Base-by-base conservation (phyloP, 306 rosid species). In the Cicer pinnatifidum region DNA sequence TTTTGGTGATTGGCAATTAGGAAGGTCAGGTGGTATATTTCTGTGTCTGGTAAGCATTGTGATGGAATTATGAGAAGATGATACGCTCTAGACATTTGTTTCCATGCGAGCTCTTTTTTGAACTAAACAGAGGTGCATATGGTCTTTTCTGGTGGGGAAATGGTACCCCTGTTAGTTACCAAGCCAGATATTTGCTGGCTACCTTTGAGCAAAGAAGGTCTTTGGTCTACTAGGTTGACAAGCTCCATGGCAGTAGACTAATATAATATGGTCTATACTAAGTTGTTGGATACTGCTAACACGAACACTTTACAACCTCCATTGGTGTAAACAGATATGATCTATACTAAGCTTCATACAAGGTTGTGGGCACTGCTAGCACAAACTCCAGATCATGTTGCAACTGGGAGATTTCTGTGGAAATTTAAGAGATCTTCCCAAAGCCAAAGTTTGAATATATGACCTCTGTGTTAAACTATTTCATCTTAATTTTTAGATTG, bases 401-500 rank as follows among this genome's bases (percentile, higher is more conserved):
- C 82, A 47, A 56, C 13, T 28, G 78, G 77, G 72, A 69, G 78
- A 79, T 59, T 81, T 75, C 67, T 75, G 51, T 76, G 65, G 80
- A 82, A 71, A 57, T 19, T 67, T 51, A 17, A 7, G 74, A 73
- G 73, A 69, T 77, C 41, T 57, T 70, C 83, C 23, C 75, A 47
- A 64, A 81, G 72, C 65, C 67, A 53, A 68, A 77, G 75, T 52
- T 73, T 80, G 45, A 52, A 76, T 74, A 65, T 78, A 52, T 54
- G 67, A 28, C 72, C n/a, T 19, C 19, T 50, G 54, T 76, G 39
- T 28, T 79, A 57, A 20, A 66, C 78, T 85, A 78, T 79, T 82
- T 84, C 81, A 61, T 54, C 63, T 77, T 73, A 74, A 65, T 75
- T 82, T 78, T 67, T 77, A 70, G 67, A 85, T 88, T 85, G 84